Evolutionary conservation across 169 alveolate genomes (phyloP).

Genomic region (Babesia gibsoni): DNA sequence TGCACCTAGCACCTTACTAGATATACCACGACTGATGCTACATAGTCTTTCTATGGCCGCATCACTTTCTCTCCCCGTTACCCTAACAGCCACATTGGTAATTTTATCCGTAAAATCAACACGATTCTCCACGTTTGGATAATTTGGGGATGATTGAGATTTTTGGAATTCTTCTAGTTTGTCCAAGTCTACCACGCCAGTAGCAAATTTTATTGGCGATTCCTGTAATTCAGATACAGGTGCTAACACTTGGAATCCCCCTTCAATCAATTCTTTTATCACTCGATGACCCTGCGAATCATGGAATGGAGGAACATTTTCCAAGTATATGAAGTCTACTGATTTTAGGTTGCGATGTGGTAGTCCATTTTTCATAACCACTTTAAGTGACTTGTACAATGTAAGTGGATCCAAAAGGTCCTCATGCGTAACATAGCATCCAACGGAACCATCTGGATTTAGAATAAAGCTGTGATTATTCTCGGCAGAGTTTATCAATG

Average conservation of each 20-base stretch:
- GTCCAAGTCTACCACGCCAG: constrained; percentile 38
- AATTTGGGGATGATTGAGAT: constrained; percentile 16
- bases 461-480: constrained; percentile 6
- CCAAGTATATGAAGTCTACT: constrained; percentile 47
- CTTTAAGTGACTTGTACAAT: constrained; percentile 55
- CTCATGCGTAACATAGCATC: constrained; percentile 23
- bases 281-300: constrained; percentile 41
- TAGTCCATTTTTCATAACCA: constrained; percentile 42
- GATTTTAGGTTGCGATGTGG: constrained; percentile 40
- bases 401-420: constrained; percentile 38
- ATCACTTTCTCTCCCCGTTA: constrained; percentile 53
- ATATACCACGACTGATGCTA: constrained; percentile 29
- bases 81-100: constrained; percentile 40
- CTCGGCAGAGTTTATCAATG: constrained; percentile 27
- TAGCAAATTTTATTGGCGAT: constrained; percentile 52
- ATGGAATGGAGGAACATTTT: constrained; percentile 37
- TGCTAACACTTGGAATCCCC: constrained; percentile 48
- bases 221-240: constrained; percentile 43
- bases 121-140: background rate
- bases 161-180: constrained; percentile 13
- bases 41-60: constrained; percentile 24
- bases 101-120: constrained; percentile 42
- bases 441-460: constrained; percentile 64
- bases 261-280: constrained; percentile 60
- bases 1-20: constrained; percentile 21